These are phyloP conservation scores for Neofusicoccum kwambonambiense DNA, from an alignment of 2,329 filamentous ascomycete genomes.

Conservation along the genomic window DNA sequence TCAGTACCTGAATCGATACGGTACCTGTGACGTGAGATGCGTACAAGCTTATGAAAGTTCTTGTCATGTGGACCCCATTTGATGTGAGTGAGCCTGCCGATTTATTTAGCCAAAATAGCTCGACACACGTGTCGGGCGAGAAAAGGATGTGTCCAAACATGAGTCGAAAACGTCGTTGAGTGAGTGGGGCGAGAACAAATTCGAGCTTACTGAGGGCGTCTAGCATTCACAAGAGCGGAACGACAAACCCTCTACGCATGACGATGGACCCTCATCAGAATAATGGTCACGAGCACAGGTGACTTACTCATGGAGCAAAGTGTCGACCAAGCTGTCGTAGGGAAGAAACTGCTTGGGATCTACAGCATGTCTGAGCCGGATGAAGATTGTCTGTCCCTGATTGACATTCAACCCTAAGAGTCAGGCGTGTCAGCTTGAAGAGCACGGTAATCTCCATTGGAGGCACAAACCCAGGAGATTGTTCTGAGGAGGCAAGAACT, in stretches of 20 bases:
- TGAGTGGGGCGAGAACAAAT: not conserved
- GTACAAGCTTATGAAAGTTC: constrained; percentile 71
- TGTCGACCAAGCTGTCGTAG: constrained; percentile 78
- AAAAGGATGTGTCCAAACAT: not conserved
- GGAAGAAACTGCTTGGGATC: constrained; percentile 77
- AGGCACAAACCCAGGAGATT: constrained; percentile 64
- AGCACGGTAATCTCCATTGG: not conserved
- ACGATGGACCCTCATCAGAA: not conserved
- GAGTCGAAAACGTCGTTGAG: not conserved
- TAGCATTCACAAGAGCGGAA: not conserved
- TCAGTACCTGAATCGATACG: not conserved
- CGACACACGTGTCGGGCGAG: not conserved
- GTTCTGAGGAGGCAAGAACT: constrained; percentile 76
- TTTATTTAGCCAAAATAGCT: not conserved
- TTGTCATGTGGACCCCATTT: constrained; percentile 78
- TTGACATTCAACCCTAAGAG: constrained; percentile 70
- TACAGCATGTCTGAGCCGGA: constrained; percentile 74
- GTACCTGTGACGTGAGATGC: not conserved
- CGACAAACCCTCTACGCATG: not conserved
- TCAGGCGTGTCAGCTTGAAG: not conserved
- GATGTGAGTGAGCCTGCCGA: constrained; percentile 70
- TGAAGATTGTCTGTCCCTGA: constrained; percentile 72
- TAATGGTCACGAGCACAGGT: not conserved
- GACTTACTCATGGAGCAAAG: constrained; percentile 79
- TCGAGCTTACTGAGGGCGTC: not conserved